Percentiles rank a stretch among this genome's conserved stretches.
Evolutionary conservation across 257 asterid species (phyloP).

Genomic region (Solanum sparsipilum): DNA sequence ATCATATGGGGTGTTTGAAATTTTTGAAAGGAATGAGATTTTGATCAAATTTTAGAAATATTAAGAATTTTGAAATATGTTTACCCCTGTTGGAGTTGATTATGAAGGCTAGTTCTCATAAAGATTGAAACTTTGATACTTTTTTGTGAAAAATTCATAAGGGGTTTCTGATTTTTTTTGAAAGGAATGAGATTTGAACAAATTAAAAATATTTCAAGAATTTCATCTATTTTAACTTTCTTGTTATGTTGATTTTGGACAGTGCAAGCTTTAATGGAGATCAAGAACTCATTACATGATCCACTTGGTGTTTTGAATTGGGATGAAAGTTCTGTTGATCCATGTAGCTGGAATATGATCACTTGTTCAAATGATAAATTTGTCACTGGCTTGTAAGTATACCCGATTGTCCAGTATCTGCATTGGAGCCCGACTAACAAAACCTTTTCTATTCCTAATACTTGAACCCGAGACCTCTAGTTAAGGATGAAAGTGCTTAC

Average conservation of each 20-base stretch:
- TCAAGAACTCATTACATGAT: conserved; percentile 51
- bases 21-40: not conserved
- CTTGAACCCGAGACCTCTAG: not conserved
- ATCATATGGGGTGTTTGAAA: not conserved
- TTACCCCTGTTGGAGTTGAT: conserved; percentile 74
- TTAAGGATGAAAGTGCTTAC: not conserved
- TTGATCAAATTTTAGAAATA: not conserved
- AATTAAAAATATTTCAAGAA: not conserved
- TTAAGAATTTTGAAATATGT: conserved; percentile 8
- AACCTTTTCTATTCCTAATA: too few relatives aligned
- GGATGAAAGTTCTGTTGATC: conserved; percentile 85
- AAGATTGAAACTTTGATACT: not conserved
- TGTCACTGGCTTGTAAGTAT: conserved; percentile 61
- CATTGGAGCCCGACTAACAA: not conserved
- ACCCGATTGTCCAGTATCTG: not conserved
- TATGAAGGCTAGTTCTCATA: conserved; percentile 45
- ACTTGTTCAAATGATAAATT: conserved; percentile 48
- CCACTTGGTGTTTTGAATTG: conserved; percentile 64
- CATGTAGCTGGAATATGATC: conserved; percentile 88
- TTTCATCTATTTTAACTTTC: not conserved
- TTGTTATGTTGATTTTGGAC: not conserved
- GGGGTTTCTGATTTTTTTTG: not conserved
- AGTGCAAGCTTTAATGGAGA: conserved; percentile 86
- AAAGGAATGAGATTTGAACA: not conserved
- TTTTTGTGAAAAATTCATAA: not conserved